Percentiles rank a stretch among this genome's conserved stretches.
Conservation (phyloP, 331 rosid species). For the Spiraea crenata region DNA sequence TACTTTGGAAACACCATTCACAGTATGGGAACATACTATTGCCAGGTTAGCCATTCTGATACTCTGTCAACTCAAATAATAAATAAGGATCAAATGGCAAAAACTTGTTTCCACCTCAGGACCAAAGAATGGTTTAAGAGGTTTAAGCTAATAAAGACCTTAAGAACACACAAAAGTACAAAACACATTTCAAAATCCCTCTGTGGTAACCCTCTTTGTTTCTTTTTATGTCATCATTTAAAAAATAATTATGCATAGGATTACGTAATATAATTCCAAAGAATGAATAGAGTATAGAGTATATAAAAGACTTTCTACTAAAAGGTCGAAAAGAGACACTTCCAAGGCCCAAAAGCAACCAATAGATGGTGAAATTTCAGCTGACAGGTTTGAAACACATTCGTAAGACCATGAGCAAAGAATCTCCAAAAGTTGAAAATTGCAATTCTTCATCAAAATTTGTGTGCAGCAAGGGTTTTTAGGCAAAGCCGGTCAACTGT, state of each 20-base stretch:
- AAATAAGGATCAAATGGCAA: slow-evolving; percentile 13
- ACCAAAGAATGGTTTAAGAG: neutral
- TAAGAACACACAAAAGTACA: neutral
- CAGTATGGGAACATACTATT: slow-evolving; percentile 62
- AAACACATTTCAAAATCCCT: neutral
- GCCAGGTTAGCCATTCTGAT: slow-evolving; percentile 69
- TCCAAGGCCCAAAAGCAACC: no score
- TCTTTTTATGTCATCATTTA: neutral
- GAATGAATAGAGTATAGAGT: slow-evolving; percentile 21
- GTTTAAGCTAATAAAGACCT: neutral
- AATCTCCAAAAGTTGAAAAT: no score
- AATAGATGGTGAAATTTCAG: no score
- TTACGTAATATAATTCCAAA: neutral
- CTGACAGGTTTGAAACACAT: no score
- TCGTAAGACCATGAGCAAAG: no score
- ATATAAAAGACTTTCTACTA: neutral
- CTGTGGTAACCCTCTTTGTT: neutral
- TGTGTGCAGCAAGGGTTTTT: no score
- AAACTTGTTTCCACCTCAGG: neutral
- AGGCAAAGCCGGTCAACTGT: no score
- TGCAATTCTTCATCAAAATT: no score
- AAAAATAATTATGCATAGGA: neutral
- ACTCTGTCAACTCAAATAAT: slow-evolving; percentile 46
- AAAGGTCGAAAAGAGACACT: no score
- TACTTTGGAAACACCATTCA: slow-evolving; percentile 69